A percentile compares a stretch with the other conserved stretches of the same genome.
These are phyloP conservation scores for Phytomonas sp. DNA, from an alignment of 208 protist species.

Conservation along the genomic window DNA sequence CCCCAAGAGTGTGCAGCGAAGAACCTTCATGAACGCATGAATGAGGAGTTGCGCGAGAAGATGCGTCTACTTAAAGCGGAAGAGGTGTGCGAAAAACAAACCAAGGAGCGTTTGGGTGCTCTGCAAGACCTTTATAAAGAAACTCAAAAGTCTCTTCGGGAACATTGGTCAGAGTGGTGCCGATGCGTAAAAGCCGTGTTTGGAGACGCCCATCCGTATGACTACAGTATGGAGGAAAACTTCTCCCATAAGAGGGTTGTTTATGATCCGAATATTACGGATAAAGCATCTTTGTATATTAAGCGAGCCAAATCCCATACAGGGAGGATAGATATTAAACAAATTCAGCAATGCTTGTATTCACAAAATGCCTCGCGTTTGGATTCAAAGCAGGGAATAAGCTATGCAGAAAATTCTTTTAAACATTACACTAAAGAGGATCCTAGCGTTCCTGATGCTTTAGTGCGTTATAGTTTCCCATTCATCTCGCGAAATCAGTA, in stretches of 20 bases:
- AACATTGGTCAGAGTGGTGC: slow-evolving; percentile 71
- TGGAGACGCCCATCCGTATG: slow-evolving; percentile 37
- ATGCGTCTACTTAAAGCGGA: slow-evolving; percentile 38
- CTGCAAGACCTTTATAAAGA: slow-evolving; percentile 49
- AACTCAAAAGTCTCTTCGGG: slow-evolving; percentile 39
- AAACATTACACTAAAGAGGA: not conserved
- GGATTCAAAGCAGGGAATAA: not conserved
- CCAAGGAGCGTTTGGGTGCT: slow-evolving; percentile 24
- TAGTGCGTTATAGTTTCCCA: not conserved
- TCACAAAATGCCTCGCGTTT: slow-evolving; percentile 10
- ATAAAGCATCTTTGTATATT: slow-evolving; percentile 45
- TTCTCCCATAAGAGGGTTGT: slow-evolving; percentile 20
- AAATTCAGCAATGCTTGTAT: slow-evolving; percentile 43
- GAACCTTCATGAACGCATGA: slow-evolving; percentile 48
- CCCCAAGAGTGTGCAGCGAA: slow-evolving; percentile 49
- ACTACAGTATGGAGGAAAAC: slow-evolving; percentile 20
- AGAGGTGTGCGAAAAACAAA: slow-evolving; percentile 33
- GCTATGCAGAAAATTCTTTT: not conserved
- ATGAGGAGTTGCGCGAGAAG: slow-evolving; percentile 67
- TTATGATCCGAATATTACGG: slow-evolving; percentile 75
- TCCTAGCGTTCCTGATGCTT: not conserved
- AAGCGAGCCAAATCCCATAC: slow-evolving; percentile 50
- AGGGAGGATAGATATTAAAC: slow-evolving; percentile 36
- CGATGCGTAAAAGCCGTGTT: slow-evolving; percentile 46
- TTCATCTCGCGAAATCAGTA: not conserved